Conservation (phyloP, 495 filamentous ascomycete genomes). For the Aspergillus heteromorphus region DNA sequence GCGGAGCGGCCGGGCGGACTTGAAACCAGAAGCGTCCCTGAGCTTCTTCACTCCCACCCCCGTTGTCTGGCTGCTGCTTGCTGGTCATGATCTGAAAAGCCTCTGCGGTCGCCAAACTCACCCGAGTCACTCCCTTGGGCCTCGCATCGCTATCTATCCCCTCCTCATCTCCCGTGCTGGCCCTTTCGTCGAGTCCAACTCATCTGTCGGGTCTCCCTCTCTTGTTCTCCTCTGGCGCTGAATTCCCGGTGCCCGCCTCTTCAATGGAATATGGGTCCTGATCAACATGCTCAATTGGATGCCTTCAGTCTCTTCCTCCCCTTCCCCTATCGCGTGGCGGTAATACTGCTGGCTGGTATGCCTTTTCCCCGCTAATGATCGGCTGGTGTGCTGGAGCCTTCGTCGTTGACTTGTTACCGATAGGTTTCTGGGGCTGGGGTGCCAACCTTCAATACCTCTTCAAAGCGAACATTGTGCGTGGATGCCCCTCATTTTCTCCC, state of each 20-base stretch:
- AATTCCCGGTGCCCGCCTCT: conserved; percentile 15
- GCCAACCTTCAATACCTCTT: conserved; percentile 78
- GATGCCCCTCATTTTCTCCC: conserved; percentile 3
- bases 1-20: conserved; percentile 9
- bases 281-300: conserved; percentile 76
- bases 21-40: conserved; percentile 19
- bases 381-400: not conserved
- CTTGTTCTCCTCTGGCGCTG: conserved; percentile 10
- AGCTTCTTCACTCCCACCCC: conserved; percentile 11
- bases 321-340: conserved; percentile 76
- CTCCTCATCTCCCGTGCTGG: conserved; percentile 2
- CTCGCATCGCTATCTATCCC: conserved; percentile 9
- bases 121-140: conserved; percentile 39
- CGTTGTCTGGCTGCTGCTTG: conserved; percentile 2
- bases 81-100: conserved; percentile 9
- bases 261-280: conserved; percentile 69
- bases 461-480: conserved; percentile 62
- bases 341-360: conserved; percentile 73
- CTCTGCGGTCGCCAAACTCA: conserved; percentile 23
- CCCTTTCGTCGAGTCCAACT: not conserved
- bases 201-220: not conserved
- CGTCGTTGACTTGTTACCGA: conserved; percentile 11
- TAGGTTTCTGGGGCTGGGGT: conserved; percentile 90
- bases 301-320: conserved; percentile 77
- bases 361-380: not conserved